These are phyloP conservation scores for Kwoniella bestiolae DNA, from an alignment of 768 basidiomycete species.

Conservation along the genomic window DNA sequence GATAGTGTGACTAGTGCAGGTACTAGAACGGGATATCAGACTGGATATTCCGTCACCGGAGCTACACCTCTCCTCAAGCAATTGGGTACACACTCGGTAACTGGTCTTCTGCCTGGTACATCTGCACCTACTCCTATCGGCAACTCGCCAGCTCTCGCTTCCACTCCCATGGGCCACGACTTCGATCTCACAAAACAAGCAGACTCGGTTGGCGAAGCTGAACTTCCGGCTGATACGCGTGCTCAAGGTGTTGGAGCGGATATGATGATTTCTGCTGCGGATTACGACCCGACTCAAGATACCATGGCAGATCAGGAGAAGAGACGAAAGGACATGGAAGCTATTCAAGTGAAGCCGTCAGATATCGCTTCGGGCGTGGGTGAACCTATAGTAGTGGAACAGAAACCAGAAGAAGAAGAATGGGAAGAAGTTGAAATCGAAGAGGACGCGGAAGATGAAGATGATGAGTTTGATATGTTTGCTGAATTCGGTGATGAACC, in stretches of 20 bases:
- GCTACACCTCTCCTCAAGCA: constrained; percentile 43
- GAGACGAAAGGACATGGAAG: constrained; percentile 62
- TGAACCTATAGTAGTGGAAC: constrained; percentile 31
- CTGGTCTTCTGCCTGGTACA: constrained; percentile 24
- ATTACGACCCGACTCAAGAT: constrained; percentile 86
- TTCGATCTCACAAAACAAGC: constrained; percentile 74
- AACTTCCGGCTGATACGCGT: constrained; percentile 57
- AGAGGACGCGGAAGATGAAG: constrained; percentile 42
- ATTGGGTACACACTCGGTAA: constrained; percentile 42
- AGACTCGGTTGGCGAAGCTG: constrained; percentile 60
- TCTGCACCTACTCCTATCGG: constrained; percentile 34
- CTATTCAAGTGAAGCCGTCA: constrained; percentile 29
- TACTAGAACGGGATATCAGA: constrained; percentile 32
- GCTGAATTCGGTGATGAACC: constrained; percentile 63
- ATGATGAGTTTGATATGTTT: constrained; percentile 88
- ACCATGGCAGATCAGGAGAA: constrained; percentile 80
- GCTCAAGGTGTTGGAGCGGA: constrained; percentile 56
- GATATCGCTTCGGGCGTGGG: constrained; percentile 45
- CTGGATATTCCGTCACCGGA: constrained; percentile 34
- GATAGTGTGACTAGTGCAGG: constrained; percentile 45
- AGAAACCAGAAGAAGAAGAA: constrained; percentile 29
- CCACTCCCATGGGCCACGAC: constrained; percentile 52
- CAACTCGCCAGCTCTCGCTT: constrained; percentile 37
- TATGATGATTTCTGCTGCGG: constrained; percentile 85
- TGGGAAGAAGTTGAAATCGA: constrained; percentile 47